phyloP scores from a whole-genome alignment of 2,329 filamentous ascomycete species.

The Aureobasidium uvarum region DNA sequence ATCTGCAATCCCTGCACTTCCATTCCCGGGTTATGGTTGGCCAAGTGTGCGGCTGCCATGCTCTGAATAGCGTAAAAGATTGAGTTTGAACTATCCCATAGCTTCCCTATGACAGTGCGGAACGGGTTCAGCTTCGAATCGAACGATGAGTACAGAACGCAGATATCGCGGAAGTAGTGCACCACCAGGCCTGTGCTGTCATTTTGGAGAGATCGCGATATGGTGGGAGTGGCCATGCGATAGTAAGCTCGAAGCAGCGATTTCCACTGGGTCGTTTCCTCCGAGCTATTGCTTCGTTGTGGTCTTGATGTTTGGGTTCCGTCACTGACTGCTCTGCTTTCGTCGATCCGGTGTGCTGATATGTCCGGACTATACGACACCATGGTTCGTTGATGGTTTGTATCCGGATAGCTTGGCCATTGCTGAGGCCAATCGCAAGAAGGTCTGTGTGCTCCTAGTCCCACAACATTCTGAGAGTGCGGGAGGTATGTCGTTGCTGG shows the following conservation, averaged over 20 bases:
- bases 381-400: neutral
- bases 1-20: conserved; percentile 31
- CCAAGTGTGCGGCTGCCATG: conserved; percentile 47
- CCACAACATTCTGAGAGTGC: neutral
- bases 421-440: neutral
- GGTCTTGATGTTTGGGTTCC: neutral
- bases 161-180: conserved; percentile 64
- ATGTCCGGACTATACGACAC: neutral
- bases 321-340: neutral
- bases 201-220: conserved; percentile 44
- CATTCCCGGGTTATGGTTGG: conserved; percentile 33
- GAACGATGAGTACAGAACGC: conserved; percentile 62
- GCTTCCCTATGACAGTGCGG: conserved; percentile 56
- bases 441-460: neutral
- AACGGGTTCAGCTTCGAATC: conserved; percentile 63
- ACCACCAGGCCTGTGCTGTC: conserved; percentile 58
- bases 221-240: conserved; percentile 36
- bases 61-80: conserved; percentile 63
- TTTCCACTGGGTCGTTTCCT: conserved; percentile 9
- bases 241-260: conserved; percentile 32
- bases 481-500: neutral
- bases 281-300: neutral
- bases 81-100: conserved; percentile 58
- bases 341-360: neutral
- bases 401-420: neutral